A percentile compares a stretch with the other conserved stretches of the same genome.
These are phyloP conservation scores for Vinca major DNA, from an alignment of 305 asterid genomes.

Conservation along the genomic window DNA sequence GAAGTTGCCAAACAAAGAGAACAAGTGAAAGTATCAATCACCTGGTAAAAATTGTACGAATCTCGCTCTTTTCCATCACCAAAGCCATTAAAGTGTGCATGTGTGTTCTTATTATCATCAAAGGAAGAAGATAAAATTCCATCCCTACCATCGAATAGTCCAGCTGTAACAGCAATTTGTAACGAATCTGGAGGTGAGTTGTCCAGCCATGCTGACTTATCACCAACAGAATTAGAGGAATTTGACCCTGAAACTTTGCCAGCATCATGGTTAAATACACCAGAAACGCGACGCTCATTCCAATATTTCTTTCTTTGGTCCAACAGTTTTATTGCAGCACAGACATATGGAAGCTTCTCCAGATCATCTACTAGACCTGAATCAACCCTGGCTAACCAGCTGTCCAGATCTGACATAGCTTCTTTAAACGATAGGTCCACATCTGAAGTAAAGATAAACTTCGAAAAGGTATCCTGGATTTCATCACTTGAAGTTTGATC, in stretches of 20 bases:
- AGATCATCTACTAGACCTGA: conserved; percentile 93
- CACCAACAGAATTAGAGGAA: conserved; percentile 22
- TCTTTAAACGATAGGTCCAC: conserved; percentile 73
- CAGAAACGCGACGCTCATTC: conserved; percentile 45
- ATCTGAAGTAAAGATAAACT: conserved; percentile 78
- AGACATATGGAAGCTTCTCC: conserved; percentile 85
- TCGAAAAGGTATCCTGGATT: conserved; percentile 54
- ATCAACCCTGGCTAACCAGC: conserved; percentile 91
- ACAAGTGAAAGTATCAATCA: conserved; percentile 14
- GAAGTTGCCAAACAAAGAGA: not conserved
- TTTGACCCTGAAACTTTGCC: conserved; percentile 12
- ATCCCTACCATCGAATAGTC: conserved; percentile 29
- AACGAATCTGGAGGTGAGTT: conserved; percentile 26
- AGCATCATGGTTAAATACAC: conserved; percentile 20
- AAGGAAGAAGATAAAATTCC: conserved; percentile 32
- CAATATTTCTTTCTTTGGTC: conserved; percentile 68
- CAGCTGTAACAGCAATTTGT: conserved; percentile 32
- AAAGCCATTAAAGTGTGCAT: conserved; percentile 9
- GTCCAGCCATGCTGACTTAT: conserved; percentile 21
- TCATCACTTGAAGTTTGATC: conserved; percentile 28
- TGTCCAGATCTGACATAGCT: conserved; percentile 76
- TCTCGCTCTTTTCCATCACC: conserved; percentile 30
- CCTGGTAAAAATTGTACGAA: conserved; percentile 90
- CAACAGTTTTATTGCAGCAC: conserved; percentile 77
- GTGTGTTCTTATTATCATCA: conserved; percentile 24